Conservation (phyloP, 108 stramenopile species). For the Epipyxis sp. region DNA sequence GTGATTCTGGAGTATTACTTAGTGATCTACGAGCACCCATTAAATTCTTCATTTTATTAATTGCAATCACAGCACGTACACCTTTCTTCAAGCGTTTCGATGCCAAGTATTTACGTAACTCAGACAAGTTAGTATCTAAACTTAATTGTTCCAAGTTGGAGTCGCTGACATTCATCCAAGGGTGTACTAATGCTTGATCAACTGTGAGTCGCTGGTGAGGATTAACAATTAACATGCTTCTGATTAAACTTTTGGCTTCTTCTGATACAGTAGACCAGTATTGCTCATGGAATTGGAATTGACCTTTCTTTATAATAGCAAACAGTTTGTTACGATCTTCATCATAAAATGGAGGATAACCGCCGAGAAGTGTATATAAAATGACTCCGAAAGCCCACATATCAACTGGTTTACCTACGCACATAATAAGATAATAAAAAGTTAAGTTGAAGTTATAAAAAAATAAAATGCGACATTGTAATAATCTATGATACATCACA, state of each 20-base stretch:
- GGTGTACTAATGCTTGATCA: constrained; percentile 48
- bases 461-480: no score
- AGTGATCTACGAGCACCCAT: background rate
- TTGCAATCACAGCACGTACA: background rate
- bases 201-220: constrained; percentile 47
- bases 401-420: constrained; percentile 67
- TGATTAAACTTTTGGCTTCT: constrained; percentile 57
- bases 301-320: constrained; percentile 31
- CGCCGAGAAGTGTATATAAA: constrained; percentile 91
- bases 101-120: constrained; percentile 7
- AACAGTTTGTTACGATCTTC: constrained; percentile 46
- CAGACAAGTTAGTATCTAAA: background rate
- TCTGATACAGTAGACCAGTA: constrained; percentile 43
- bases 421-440: no score
- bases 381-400: constrained; percentile 97
- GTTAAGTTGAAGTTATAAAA: no score
- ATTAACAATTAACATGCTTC: constrained; percentile 51
- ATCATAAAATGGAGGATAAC: constrained; percentile 66
- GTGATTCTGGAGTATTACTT: no score
- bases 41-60: background rate
- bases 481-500: no score
- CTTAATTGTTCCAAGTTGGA: background rate
- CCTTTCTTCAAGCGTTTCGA: background rate
- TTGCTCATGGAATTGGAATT: constrained; percentile 46
- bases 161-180: constrained; percentile 8